Base-by-base conservation (phyloP, 768 basidiomycete genomes). In the Boletus insuetus region DNA sequence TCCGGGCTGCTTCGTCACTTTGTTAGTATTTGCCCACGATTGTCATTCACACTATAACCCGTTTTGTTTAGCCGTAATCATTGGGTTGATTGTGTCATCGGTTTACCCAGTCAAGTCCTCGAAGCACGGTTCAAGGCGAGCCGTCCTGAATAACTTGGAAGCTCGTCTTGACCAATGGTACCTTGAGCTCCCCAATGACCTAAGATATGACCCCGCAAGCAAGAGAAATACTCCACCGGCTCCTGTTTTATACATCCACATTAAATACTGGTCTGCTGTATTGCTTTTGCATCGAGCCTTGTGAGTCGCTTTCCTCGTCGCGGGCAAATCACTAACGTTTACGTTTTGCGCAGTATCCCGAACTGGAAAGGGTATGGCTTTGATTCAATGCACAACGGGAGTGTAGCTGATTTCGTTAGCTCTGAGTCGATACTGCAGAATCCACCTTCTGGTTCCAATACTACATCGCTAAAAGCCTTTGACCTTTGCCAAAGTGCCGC, bases 401-500 rank as follows among this genome's bases (percentile, higher is more conserved):
- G 22, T 37, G 8, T 32, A 40, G 35, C 54, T 66, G 26, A 58
- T 38, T 31, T 42, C 14, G 24, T 41, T 61, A 80, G 82, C 47
- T 69, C 72, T 44, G 79, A 80, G 53, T 74, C 77, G 38, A 71
- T 73, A 32, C 66, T 75, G 14, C 74, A 76, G 55, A 78, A 78
- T 58, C 78, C 80, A 49, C 58, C 65, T 38, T 41, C 54, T 24
- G 68, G 68, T 19, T 65, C 68, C 5, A 75, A 77, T 39, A 77
- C 81, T 1, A 60, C 76, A 9, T 82, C 83, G 24, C 69, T 81
- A 51, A 85, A 86, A 64, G 83, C 89, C 1, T 86, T 91, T 57
- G 90, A 91, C 64, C 73, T 89, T 14, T 85, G 87, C 16, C 85
- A 89, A 66, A 75, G 80, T 47, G 89, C 90, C 39, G 89, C 90